Evolutionary conservation across 768 basidiomycete genomes (phyloP), one percentile per base, ranked within the genome.

Genomic region (Chalciporus piperatus): DNA sequence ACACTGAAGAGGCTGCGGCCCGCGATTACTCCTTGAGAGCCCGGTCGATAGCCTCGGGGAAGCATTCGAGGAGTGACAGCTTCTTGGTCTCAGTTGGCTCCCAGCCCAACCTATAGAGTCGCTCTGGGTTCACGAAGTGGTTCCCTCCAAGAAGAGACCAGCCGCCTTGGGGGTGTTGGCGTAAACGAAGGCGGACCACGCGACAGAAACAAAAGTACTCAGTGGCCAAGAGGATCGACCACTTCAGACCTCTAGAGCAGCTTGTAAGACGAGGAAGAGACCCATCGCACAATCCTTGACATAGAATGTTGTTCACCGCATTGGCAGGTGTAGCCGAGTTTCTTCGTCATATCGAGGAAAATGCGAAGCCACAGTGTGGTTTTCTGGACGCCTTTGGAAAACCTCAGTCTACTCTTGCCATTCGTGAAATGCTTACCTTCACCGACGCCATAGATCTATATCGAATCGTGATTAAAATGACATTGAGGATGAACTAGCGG

Each of bases 71-170:
- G 45, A 68, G 58, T 6, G 68, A 55, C 12, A 57, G 28, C 35
- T 61, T 68, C 32, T 54, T 57, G 32, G 63, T 63, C 42, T 67
- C 58, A 2, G 54, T 62, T 1, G 73, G 60, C 28, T 72, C 67
- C 74, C 76, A 76, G 32, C 76, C 74, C 11, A 77, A 58, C 28
- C 58, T 70, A 39, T 65, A 65, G 23, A 76, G 62, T 3, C 70
- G 68, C 22, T 69, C 60, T 1, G 71, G 53, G 25, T 63, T 68
- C n/a, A 64, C 70, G 41, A 70, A 68, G 9, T 63, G 62, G 50
- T 72, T 77, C 5, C 73, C 69, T 3, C 72, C 75, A 13, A 76
- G 50, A 13, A 74, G 53, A 10, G 67, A 72, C 76, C 73, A 77
- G 9, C 70, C 73, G 35, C 64, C 76, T 76, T 30, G 16, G 23